These are phyloP conservation scores for Rhodamnia argentea DNA, from an alignment of 345 rosid species.

Conservation along the genomic window DNA sequence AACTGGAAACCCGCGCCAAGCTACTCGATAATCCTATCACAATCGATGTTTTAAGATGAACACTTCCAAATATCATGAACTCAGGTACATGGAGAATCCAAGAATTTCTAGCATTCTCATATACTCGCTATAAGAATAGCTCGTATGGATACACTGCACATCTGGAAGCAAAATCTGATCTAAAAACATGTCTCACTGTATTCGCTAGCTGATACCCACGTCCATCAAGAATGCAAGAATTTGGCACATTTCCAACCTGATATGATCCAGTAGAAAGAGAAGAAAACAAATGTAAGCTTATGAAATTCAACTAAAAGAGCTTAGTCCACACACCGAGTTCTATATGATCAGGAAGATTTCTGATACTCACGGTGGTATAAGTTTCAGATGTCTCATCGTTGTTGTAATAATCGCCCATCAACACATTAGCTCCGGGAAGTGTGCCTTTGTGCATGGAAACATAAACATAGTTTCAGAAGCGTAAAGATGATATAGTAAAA, in stretches of 20 bases:
- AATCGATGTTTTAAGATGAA: not conserved
- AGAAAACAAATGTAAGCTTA: not conserved
- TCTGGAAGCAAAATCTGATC: not conserved
- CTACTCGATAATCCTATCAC: not conserved
- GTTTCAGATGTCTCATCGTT: conserved; percentile 11
- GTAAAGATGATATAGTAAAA: not conserved
- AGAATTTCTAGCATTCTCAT: not conserved
- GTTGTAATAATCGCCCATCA: conserved; percentile 29
- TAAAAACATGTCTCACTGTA: not conserved
- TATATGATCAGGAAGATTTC: not conserved
- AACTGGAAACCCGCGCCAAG: not conserved
- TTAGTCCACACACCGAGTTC: not conserved
- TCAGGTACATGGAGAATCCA: not conserved
- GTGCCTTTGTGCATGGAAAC: not conserved
- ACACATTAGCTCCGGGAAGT: not conserved
- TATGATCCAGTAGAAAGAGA: not conserved
- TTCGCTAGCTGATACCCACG: not conserved
- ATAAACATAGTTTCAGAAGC: not conserved
- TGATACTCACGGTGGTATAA: conserved; percentile 23
- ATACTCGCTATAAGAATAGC: not conserved
- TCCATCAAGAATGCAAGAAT: conserved; percentile 2
- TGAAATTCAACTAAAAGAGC: not conserved
- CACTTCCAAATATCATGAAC: not conserved
- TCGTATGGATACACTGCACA: not conserved
- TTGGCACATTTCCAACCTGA: conserved; percentile 1